A percentile compares a stretch with the other conserved stretches of the same genome.
Evolutionary conservation across 345 rosid species (phyloP).

Genomic region (Euphorbia lathyris): DNA sequence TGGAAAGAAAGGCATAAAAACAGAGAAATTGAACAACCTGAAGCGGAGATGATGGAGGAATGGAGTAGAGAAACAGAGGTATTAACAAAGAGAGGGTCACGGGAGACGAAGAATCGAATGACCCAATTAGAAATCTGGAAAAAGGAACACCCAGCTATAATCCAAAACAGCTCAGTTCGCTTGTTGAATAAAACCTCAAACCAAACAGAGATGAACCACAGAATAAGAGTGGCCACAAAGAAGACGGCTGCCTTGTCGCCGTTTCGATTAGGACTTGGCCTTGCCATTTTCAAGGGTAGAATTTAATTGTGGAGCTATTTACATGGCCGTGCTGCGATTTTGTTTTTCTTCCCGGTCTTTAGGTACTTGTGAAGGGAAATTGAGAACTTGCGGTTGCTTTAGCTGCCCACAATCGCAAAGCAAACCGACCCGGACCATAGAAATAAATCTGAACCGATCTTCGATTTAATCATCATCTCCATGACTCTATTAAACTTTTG

Average conservation of each 20-base stretch:
- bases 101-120: slow-evolving; percentile 52
- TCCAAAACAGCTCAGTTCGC: slow-evolving; percentile 47
- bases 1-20: neutral
- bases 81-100: slow-evolving; percentile 83
- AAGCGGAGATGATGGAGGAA: slow-evolving; percentile 65
- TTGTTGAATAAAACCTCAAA: slow-evolving; percentile 70
- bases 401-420: too few species aligned
- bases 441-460: too few species aligned
- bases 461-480: too few species aligned
- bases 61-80: slow-evolving; percentile 90
- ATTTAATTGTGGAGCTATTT: too few species aligned
- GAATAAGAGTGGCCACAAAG: slow-evolving; percentile 79
- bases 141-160: slow-evolving; percentile 54
- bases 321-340: too few species aligned
- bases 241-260: slow-evolving; percentile 41
- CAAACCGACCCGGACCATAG: too few species aligned
- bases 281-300: slow-evolving; percentile 24
- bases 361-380: too few species aligned
- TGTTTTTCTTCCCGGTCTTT: too few species aligned
- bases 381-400: too few species aligned
- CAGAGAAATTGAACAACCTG: slow-evolving; percentile 48
- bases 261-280: slow-evolving; percentile 18
- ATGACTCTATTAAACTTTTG: too few species aligned
- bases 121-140: slow-evolving; percentile 70
- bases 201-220: slow-evolving; percentile 73